phyloP scores from a whole-genome alignment of 2,329 filamentous ascomycete genomes.

The Emmonsiellopsis sp. region DNA sequence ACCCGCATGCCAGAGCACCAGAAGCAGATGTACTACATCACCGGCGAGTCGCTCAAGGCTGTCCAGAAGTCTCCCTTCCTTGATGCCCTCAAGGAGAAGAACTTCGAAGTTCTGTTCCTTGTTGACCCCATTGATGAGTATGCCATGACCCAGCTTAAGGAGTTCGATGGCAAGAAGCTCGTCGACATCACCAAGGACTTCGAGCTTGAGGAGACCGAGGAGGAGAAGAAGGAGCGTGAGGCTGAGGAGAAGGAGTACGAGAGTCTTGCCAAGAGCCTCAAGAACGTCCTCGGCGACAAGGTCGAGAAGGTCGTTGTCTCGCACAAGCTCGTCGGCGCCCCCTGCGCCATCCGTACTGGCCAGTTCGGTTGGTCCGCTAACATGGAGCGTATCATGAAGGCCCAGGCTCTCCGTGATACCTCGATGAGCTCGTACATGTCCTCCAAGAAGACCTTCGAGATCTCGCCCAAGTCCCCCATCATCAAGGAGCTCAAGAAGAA shows the following conservation, averaged over 20 bases:
- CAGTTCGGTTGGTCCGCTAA: conserved; percentile 99
- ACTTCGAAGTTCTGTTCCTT: conserved; percentile 98
- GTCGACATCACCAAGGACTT: conserved; percentile 99
- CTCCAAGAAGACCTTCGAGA: conserved; percentile 99
- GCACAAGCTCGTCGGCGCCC: conserved; percentile 89
- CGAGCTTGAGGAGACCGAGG: conserved; percentile 98
- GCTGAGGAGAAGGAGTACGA: conserved; percentile 98
- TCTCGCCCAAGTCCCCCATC: conserved; percentile 96
- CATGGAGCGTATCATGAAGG: conserved; percentile 99
- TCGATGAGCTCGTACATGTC: conserved; percentile 99
- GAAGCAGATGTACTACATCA: conserved; percentile 99
- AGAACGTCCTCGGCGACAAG: conserved; percentile 98
- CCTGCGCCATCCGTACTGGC: conserved; percentile 97
- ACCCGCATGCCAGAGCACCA: conserved; percentile 99
- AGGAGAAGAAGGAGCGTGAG: conserved; percentile 96
- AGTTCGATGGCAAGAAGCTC: conserved; percentile 99
- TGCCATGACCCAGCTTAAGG: conserved; percentile 99
- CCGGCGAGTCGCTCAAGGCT: conserved; percentile 97
- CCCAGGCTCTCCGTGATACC: conserved; percentile 97
- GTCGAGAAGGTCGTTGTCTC: conserved; percentile 99
- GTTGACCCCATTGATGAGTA: conserved; percentile 99
- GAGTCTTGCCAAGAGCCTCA: conserved; percentile 85
- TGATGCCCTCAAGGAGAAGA: conserved; percentile 96
- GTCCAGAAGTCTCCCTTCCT: conserved; percentile 98
- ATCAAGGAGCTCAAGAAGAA: conserved; percentile 99